These are phyloP conservation scores for Hymenoscyphus infarciens DNA, from an alignment of 2,329 filamentous ascomycete genomes.

Conservation along the genomic window DNA sequence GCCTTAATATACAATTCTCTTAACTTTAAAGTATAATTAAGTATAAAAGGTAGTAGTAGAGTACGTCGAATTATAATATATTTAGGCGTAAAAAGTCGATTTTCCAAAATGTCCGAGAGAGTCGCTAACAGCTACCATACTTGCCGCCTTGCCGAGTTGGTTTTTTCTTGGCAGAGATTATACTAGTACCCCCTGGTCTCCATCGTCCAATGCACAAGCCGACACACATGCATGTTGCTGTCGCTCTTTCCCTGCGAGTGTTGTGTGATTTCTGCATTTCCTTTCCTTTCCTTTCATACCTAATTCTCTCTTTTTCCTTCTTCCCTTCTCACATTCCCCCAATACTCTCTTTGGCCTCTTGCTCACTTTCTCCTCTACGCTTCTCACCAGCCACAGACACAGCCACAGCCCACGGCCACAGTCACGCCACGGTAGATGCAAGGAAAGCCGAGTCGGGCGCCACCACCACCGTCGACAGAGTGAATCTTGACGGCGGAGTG, in stretches of 20 bases:
- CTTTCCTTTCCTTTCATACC: neutral
- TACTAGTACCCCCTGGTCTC: neutral
- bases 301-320: neutral
- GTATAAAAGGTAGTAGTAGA: too few species aligned
- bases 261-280: neutral
- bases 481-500: neutral
- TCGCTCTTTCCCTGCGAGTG: neutral
- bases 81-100: too few species aligned
- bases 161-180: neutral
- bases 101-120: too few species aligned
- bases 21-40: too few species aligned
- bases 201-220: neutral
- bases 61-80: too few species aligned
- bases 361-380: neutral
- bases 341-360: neutral
- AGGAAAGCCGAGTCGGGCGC: neutral
- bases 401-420: too few species aligned
- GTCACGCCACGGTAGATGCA: neutral
- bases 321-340: neutral
- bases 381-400: neutral
- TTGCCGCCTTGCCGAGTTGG: neutral
- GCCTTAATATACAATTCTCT: too few species aligned
- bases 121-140: too few species aligned
- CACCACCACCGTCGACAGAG: neutral
- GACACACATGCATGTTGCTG: neutral